Evolutionary conservation across 108 stramenopile genomes (phyloP).

Genomic region (Seminavis robusta): DNA sequence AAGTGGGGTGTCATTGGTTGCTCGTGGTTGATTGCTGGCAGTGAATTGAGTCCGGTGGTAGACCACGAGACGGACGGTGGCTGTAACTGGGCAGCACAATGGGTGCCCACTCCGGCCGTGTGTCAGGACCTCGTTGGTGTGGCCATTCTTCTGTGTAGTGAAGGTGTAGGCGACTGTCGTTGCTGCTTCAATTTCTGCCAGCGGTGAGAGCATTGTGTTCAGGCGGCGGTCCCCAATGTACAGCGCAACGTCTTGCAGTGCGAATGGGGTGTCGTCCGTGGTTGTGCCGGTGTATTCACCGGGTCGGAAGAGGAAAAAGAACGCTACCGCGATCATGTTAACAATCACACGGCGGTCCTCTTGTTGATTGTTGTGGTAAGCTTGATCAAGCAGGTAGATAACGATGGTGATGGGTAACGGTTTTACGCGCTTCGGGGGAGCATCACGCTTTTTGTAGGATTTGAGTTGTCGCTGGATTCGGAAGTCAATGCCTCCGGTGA

Average conservation of each 20-base stretch:
- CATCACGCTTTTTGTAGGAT: conserved; percentile 23
- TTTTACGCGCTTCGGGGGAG: conserved; percentile 34
- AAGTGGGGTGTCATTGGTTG: neutral
- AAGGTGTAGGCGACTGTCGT: conserved; percentile 17
- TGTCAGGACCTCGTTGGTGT: conserved; percentile 28
- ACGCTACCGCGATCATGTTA: conserved; percentile 16
- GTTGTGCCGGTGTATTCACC: conserved; percentile 29
- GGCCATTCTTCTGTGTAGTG: conserved; percentile 35
- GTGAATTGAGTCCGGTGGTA: conserved; percentile 1
- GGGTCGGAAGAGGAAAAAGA: conserved; percentile 47
- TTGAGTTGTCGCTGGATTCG: conserved; percentile 10
- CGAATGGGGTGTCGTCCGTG: conserved; percentile 13
- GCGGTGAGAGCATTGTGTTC: neutral
- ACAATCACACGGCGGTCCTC: neutral
- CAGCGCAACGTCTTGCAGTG: conserved; percentile 14
- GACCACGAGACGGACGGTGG: conserved; percentile 18
- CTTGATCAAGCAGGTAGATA: neutral
- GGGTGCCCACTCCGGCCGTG: conserved; percentile 30
- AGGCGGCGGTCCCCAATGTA: conserved; percentile 13
- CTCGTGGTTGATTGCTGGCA: neutral
- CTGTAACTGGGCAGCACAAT: conserved; percentile 34
- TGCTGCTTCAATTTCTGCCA: conserved; percentile 5
- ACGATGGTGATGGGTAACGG: conserved; percentile 22
- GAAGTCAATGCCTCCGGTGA: conserved; percentile 10
- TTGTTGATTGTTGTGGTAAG: neutral